These are phyloP conservation scores for Carpinus fangiana DNA, from an alignment of 306 rosid genomes.

Conservation along the genomic window DNA sequence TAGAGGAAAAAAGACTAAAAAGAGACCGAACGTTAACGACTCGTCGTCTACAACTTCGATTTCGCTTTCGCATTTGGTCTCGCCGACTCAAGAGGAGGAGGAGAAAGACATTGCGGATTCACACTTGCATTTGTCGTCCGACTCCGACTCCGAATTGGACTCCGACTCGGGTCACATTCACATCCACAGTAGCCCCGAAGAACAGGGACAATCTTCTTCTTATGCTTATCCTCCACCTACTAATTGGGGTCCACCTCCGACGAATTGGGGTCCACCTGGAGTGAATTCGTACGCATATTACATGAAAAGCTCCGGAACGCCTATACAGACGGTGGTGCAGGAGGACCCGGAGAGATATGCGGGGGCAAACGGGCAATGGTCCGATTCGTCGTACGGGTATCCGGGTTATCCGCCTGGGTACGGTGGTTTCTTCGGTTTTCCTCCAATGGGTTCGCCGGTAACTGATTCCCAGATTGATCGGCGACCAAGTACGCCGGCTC, in stretches of 20 bases:
- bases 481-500: conserved; percentile 43
- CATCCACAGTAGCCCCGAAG: conserved; percentile 48
- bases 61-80: conserved; percentile 38
- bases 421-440: conserved; percentile 61
- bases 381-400: conserved; percentile 42
- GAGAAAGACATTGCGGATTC: conserved; percentile 47
- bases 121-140: conserved; percentile 69
- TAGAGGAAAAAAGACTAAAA: conserved; percentile 32
- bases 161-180: conserved; percentile 63
- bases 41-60: conserved; percentile 60
- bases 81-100: conserved; percentile 10
- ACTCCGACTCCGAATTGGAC: conserved; percentile 59
- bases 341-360: conserved; percentile 51
- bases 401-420: conserved; percentile 24
- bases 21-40: conserved; percentile 1
- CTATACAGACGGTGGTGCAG: conserved; percentile 48
- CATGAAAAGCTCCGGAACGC: conserved; percentile 67
- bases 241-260: conserved; percentile 14
- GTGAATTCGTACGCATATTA: conserved; percentile 47
- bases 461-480: conserved; percentile 30
- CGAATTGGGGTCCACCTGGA: conserved; percentile 38
- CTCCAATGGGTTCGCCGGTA: conserved; percentile 46
- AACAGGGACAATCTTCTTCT: conserved; percentile 10
- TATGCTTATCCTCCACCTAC: conserved; percentile 20
- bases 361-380: conserved; percentile 45